Percentiles rank a stretch among this genome's conserved stretches.
Evolutionary conservation across 2,329 filamentous ascomycete species (phyloP).

Genomic region (Epichloe glyceriae): DNA sequence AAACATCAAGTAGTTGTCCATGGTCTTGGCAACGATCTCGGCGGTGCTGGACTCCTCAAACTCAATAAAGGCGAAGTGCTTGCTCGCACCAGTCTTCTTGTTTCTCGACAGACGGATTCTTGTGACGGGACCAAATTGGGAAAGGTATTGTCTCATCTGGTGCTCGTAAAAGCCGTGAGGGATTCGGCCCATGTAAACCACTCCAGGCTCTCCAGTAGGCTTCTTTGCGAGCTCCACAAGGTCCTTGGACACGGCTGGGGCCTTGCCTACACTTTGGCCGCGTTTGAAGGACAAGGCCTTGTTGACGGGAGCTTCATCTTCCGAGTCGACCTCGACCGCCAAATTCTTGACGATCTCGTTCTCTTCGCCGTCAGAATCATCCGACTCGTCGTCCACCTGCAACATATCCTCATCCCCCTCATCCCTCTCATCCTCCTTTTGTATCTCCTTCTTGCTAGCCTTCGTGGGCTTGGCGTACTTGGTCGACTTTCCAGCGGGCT

Average conservation of each 20-base stretch:
- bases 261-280: slow-evolving; percentile 38
- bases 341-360: slow-evolving; percentile 30
- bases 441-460: slow-evolving; percentile 16
- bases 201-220: slow-evolving; percentile 48
- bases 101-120: slow-evolving; percentile 77
- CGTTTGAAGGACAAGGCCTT: slow-evolving; percentile 27
- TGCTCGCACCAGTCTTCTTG: slow-evolving; percentile 78
- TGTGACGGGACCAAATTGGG: slow-evolving; percentile 77
- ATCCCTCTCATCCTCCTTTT: slow-evolving; percentile 8
- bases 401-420: slow-evolving; percentile 18
- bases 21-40: slow-evolving; percentile 83
- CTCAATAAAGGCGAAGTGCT: slow-evolving; percentile 92
- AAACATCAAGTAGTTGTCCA: slow-evolving; percentile 96
- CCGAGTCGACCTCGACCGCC: slow-evolving; percentile 31
- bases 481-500: slow-evolving; percentile 3
- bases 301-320: slow-evolving; percentile 28
- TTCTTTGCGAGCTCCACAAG: slow-evolving; percentile 29
- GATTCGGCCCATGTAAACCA: slow-evolving; percentile 82
- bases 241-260: slow-evolving; percentile 34
- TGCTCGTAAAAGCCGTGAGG: slow-evolving; percentile 94
- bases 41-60: slow-evolving; percentile 69
- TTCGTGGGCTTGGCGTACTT: slow-evolving; percentile 18
- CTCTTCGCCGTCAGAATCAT: slow-evolving; percentile 26
- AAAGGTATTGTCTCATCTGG: slow-evolving; percentile 87
- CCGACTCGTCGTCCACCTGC: slow-evolving; percentile 17